Evolutionary conservation across 2,329 filamentous ascomycete species (phyloP).

Genomic region (Penicillium sumatraense): DNA sequence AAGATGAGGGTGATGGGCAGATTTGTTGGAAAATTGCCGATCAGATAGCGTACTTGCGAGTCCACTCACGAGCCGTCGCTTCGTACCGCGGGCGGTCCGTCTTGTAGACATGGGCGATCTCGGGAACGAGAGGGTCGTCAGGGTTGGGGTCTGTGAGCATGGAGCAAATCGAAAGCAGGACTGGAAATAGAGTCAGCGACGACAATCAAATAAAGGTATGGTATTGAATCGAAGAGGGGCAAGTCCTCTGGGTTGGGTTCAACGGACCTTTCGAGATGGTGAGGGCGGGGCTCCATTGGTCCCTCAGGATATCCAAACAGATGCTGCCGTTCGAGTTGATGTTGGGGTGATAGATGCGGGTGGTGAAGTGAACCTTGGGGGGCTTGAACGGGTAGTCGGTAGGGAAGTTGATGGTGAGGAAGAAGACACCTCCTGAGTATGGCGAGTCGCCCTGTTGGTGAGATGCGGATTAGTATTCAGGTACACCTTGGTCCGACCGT

Average conservation of each 20-base stretch:
- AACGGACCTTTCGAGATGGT: constrained; percentile 94
- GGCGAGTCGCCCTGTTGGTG: constrained; percentile 79
- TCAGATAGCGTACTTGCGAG: constrained; percentile 97
- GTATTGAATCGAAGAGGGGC: neutral
- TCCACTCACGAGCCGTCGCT: constrained; percentile 96
- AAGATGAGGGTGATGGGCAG: constrained; percentile 30
- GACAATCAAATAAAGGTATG: neutral
- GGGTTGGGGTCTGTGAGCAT: constrained; percentile 99
- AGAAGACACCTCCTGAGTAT: constrained; percentile 98
- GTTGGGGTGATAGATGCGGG: constrained; percentile 99
- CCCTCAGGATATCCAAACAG: constrained; percentile 95
- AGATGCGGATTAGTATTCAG: constrained; percentile 38
- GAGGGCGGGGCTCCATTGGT: constrained; percentile 98
- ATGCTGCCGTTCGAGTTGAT: constrained; percentile 99
- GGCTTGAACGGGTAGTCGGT: constrained; percentile 99
- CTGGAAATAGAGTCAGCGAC: constrained; percentile 51
- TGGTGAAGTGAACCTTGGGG: constrained; percentile 99
- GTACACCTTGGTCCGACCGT: neutral
- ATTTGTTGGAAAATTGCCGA: constrained; percentile 30
- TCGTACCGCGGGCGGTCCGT: constrained; percentile 95
- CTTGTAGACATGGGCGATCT: constrained; percentile 99
- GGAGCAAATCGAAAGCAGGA: constrained; percentile 97
- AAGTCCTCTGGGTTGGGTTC: neutral
- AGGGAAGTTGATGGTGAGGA: constrained; percentile 97
- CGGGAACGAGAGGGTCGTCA: constrained; percentile 95